phyloP scores from a whole-genome alignment of 2,329 filamentous ascomycete genomes.

The Emergomyces orientalis region DNA sequence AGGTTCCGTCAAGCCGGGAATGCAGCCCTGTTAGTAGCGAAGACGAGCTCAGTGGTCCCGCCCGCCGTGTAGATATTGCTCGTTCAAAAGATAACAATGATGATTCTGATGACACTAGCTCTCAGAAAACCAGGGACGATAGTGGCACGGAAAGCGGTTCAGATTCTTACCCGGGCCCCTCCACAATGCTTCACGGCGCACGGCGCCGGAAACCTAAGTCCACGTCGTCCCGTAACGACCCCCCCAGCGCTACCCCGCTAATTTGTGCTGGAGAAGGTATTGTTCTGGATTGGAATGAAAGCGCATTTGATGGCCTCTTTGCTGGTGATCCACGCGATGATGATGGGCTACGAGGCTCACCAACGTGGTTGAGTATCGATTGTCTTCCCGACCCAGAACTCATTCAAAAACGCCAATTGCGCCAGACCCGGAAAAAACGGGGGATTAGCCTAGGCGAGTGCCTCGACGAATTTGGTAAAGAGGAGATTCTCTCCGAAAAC shows the following conservation, averaged over 20 bases:
- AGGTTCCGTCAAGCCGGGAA: slow-evolving; percentile 10
- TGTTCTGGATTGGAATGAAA: slow-evolving; percentile 72
- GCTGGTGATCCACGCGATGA: slow-evolving; percentile 32
- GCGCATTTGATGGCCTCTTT: slow-evolving; percentile 65
- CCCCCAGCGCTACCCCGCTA: slow-evolving; percentile 39
- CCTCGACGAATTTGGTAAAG: slow-evolving; percentile 86
- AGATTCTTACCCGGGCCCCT: slow-evolving; percentile 20
- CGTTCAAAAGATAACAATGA: slow-evolving; percentile 12
- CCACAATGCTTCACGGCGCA: not conserved
- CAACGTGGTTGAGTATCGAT: slow-evolving; percentile 48
- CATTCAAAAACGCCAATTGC: slow-evolving; percentile 51
- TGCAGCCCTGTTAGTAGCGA: slow-evolving; percentile 25
- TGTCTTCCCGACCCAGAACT: slow-evolving; percentile 54
- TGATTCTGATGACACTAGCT: slow-evolving; percentile 18
- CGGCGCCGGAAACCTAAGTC: not conserved
- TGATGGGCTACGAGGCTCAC: slow-evolving; percentile 49
- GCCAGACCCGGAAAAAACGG: slow-evolving; percentile 57
- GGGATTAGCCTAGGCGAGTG: slow-evolving; percentile 85
- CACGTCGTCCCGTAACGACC: not conserved
- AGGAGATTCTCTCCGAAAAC: slow-evolving; percentile 85
- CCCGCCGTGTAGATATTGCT: slow-evolving; percentile 11
- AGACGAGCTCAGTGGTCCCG: slow-evolving; percentile 23
- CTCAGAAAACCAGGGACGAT: slow-evolving; percentile 17
- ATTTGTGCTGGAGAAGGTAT: slow-evolving; percentile 76
- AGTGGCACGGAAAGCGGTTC: slow-evolving; percentile 26